Evolutionary conservation across 2,329 filamentous ascomycete genomes (phyloP).

Genomic region (Cordyceps fumosorosea): DNA sequence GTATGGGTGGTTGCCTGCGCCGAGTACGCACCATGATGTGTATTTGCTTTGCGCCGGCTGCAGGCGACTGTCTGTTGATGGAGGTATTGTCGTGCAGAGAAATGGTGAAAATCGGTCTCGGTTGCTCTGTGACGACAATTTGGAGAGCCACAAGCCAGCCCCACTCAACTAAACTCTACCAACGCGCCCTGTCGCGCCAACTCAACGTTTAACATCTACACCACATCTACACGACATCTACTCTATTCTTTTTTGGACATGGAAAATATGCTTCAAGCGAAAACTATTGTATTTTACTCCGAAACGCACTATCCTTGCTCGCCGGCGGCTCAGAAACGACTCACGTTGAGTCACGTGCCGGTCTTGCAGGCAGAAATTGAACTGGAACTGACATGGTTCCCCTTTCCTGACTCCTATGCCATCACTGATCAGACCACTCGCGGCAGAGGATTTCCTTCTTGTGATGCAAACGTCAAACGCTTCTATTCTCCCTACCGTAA

Average conservation of each 20-base stretch:
- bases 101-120: background rate
- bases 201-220: background rate
- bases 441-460: background rate
- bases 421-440: background rate
- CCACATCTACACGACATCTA: background rate
- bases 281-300: background rate
- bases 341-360: background rate
- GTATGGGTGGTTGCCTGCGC: background rate
- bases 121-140: background rate
- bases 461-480: background rate
- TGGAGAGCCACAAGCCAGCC: background rate
- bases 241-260: background rate
- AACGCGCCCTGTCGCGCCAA: background rate
- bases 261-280: background rate
- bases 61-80: background rate
- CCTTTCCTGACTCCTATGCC: background rate
- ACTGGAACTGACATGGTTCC: slow-evolving; percentile 5
- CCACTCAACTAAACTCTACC: background rate
- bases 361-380: background rate
- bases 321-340: background rate
- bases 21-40: background rate
- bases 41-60: background rate
- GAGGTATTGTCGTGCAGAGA: background rate
- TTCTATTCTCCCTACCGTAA: background rate
- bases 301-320: background rate